These are phyloP conservation scores for Penicillium carneum DNA, from an alignment of 2,329 filamentous ascomycete genomes.

Conservation along the genomic window DNA sequence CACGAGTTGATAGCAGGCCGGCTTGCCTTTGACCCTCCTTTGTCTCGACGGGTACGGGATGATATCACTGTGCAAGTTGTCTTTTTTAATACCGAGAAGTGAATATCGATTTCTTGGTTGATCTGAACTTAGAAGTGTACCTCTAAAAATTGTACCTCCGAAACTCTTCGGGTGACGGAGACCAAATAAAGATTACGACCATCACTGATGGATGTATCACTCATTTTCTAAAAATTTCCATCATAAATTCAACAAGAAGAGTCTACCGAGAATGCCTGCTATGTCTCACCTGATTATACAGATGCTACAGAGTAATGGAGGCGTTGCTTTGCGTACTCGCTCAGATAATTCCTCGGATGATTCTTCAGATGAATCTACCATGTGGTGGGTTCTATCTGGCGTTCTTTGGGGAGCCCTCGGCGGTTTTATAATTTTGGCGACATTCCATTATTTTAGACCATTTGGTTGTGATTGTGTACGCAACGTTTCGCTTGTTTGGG, in stretches of 20 bases:
- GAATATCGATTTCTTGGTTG: not conserved
- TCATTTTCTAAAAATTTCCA: not conserved
- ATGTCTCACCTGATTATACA: not conserved
- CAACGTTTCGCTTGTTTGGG: not conserved
- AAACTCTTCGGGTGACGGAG: not conserved
- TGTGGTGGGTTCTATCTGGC: rapidly evolving
- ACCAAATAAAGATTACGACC: not conserved
- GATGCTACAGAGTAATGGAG: not conserved
- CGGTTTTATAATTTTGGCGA: not conserved
- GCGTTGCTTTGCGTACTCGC: not conserved
- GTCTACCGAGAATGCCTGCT: not conserved
- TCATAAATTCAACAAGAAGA: not conserved
- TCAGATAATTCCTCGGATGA: not conserved
- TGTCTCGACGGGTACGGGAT: slow-evolving; percentile 54
- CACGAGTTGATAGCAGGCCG: slow-evolving; percentile 44
- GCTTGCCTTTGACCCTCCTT: slow-evolving; percentile 39
- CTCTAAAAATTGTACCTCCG: not conserved
- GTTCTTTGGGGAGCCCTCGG: rapidly evolving
- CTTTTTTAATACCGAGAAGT: slow-evolving; percentile 32
- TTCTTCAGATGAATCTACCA: not conserved
- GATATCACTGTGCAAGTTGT: slow-evolving; percentile 62
- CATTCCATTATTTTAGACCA: not conserved
- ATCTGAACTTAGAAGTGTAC: not conserved
- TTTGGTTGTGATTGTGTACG: not conserved
- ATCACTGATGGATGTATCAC: not conserved